phyloP scores from a whole-genome alignment of 352 stramenopile genomes.

The Pythium dissimile region DNA sequence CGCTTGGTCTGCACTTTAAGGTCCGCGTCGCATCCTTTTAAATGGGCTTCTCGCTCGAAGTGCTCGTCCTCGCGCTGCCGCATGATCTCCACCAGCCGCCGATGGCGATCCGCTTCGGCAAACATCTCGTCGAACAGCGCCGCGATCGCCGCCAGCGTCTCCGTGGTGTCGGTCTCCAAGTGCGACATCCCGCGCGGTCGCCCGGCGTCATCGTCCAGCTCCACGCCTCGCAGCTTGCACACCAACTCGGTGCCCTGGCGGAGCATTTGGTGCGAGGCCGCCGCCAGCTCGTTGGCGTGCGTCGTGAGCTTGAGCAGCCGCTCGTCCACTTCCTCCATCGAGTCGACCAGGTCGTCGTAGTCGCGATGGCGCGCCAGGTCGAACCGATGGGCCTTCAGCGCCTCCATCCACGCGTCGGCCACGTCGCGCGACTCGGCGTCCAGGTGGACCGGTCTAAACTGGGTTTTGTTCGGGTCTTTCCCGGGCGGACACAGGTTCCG shows the following conservation, averaged over 20 bases:
- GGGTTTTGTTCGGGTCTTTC: slow-evolving; percentile 16
- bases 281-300: slow-evolving; percentile 16
- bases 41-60: slow-evolving; percentile 4
- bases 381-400: slow-evolving; percentile 66
- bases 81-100: slow-evolving; percentile 33
- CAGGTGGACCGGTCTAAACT: slow-evolving; percentile 65
- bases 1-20: neutral
- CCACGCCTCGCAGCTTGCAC: slow-evolving; percentile 13
- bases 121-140: slow-evolving; percentile 55
- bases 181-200: slow-evolving; percentile 16
- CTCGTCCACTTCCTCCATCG: slow-evolving; percentile 33
- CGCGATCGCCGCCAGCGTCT: slow-evolving; percentile 44
- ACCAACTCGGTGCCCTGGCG: slow-evolving; percentile 18
- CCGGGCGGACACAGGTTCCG: slow-evolving; percentile 15
- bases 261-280: neutral
- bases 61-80: slow-evolving; percentile 26
- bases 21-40: slow-evolving; percentile 13
- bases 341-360: slow-evolving; percentile 32
- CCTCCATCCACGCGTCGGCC: slow-evolving; percentile 64
- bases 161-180: slow-evolving; percentile 27
- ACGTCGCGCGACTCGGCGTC: slow-evolving; percentile 51
- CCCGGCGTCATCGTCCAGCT: neutral
- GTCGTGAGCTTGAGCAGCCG: slow-evolving; percentile 16
- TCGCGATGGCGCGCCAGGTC: slow-evolving; percentile 44
- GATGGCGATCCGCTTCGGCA: slow-evolving; percentile 43